Evolutionary conservation across 768 basidiomycete species (phyloP).

Genomic region (Russula foetens): DNA sequence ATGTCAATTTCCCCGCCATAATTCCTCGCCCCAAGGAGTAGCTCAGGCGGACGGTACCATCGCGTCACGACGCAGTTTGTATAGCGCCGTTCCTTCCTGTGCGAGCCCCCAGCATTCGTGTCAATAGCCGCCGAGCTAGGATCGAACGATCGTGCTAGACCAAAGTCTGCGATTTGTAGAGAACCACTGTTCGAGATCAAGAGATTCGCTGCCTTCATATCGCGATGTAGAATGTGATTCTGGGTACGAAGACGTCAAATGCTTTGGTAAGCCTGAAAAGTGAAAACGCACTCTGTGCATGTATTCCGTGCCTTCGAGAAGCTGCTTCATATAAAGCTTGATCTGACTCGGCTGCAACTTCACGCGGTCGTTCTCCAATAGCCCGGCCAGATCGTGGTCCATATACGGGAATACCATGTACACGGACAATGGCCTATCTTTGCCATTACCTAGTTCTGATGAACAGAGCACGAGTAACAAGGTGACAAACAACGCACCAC

Average conservation of each 20-base stretch:
- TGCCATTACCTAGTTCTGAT: constrained; percentile 44
- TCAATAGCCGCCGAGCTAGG: constrained; percentile 35
- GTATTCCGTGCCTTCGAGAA: constrained; percentile 93
- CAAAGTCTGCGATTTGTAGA: constrained; percentile 91
- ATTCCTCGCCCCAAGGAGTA: constrained; percentile 79
- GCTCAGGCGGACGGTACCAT: constrained; percentile 92
- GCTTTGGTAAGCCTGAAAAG: neutral
- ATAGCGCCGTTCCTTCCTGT: constrained; percentile 59
- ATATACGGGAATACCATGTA: constrained; percentile 99
- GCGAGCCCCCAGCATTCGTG: constrained; percentile 31
- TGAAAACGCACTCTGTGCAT: constrained; percentile 76
- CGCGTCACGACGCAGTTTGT: constrained; percentile 94
- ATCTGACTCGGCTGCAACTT: constrained; percentile 77
- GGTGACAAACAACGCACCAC: constrained; percentile 41
- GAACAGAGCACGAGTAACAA: neutral
- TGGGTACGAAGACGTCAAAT: constrained; percentile 27
- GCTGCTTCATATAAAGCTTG: constrained; percentile 93
- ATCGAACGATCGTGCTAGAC: constrained; percentile 81
- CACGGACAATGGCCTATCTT: constrained; percentile 65
- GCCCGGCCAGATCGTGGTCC: constrained; percentile 96
- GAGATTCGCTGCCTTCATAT: constrained; percentile 98
- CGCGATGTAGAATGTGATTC: constrained; percentile 96
- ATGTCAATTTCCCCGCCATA: constrained; percentile 95
- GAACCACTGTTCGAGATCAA: constrained; percentile 83
- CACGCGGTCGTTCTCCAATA: constrained; percentile 87